These are phyloP conservation scores for Phytophthora cactorum DNA, from an alignment of 352 stramenopile genomes.

Conservation along the genomic window DNA sequence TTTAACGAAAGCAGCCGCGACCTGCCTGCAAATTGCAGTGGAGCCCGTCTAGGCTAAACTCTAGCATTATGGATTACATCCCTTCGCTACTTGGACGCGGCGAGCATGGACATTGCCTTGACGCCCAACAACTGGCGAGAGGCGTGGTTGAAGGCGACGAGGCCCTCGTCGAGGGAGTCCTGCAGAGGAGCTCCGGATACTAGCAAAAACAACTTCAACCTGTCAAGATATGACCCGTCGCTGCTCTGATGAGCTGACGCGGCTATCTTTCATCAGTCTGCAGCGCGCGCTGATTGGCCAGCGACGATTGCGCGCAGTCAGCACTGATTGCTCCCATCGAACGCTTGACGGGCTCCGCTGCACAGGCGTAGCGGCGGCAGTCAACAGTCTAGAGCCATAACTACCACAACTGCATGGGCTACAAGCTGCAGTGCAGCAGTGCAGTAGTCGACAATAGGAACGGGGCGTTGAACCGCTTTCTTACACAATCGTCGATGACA, in stretches of 20 bases:
- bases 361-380: neutral
- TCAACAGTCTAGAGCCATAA: neutral
- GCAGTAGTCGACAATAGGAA: neutral
- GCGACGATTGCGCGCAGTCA: constrained; percentile 13
- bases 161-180: neutral
- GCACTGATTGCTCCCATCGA: constrained; percentile 15
- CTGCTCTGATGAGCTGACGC: constrained; percentile 25
- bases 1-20: constrained; percentile 3
- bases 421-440: neutral
- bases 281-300: constrained; percentile 15
- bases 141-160: constrained; percentile 17
- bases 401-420: neutral
- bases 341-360: constrained; percentile 9
- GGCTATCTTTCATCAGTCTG: constrained; percentile 18
- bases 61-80: neutral
- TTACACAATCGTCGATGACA: constrained; percentile 5
- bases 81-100: no score
- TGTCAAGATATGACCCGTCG: constrained; percentile 12
- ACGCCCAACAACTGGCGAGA: neutral
- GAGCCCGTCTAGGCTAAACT: neutral
- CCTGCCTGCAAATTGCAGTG: neutral
- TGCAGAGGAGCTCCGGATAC: constrained; percentile 5
- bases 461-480: neutral
- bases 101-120: neutral
- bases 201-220: constrained; percentile 19